Conservation (phyloP, 2,329 filamentous ascomycete genomes). For the Ophiostoma montium region DNA sequence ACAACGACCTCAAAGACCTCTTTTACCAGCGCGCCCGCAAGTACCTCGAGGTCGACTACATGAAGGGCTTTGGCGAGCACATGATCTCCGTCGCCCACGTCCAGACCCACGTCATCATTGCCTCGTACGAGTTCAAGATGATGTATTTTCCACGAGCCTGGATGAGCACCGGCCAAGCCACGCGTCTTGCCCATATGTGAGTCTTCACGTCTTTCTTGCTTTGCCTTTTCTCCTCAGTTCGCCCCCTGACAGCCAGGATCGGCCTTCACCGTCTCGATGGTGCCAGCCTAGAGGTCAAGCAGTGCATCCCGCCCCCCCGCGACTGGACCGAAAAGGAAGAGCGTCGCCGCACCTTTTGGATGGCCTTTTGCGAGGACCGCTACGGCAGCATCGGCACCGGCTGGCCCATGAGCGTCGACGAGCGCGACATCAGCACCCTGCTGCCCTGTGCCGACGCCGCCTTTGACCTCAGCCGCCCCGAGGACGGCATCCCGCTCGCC, state of each 20-base stretch:
- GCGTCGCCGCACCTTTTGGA: slow-evolving; percentile 84
- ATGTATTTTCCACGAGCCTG: slow-evolving; percentile 96
- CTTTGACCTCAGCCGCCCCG: slow-evolving; percentile 65
- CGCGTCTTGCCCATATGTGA: slow-evolving; percentile 68
- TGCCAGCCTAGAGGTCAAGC: slow-evolving; percentile 73
- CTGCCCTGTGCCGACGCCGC: slow-evolving; percentile 74
- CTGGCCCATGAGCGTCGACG: slow-evolving; percentile 91
- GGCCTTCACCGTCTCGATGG: slow-evolving; percentile 81
- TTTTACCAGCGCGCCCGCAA: slow-evolving; percentile 86
- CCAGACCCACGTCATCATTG: slow-evolving; percentile 69
- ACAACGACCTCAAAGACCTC: slow-evolving; percentile 61
- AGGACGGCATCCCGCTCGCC: slow-evolving; percentile 54
- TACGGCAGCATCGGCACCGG: slow-evolving; percentile 94
- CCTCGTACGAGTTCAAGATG: slow-evolving; percentile 86
- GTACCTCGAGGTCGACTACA: slow-evolving; percentile 77
- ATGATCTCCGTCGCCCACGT: slow-evolving; percentile 77
- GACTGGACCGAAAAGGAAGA: slow-evolving; percentile 96
- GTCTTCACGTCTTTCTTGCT: no score
- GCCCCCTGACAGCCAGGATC: slow-evolving; percentile 28
- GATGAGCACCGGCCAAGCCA: slow-evolving; percentile 75
- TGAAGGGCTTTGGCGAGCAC: slow-evolving; percentile 82
- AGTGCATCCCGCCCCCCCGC: slow-evolving; percentile 69
- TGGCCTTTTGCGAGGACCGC: slow-evolving; percentile 78
- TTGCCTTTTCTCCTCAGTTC: no score
- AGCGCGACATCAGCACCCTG: slow-evolving; percentile 78